Base-by-base conservation (phyloP, 2,329 filamentous ascomycete genomes). In the Penicillium palitans region DNA sequence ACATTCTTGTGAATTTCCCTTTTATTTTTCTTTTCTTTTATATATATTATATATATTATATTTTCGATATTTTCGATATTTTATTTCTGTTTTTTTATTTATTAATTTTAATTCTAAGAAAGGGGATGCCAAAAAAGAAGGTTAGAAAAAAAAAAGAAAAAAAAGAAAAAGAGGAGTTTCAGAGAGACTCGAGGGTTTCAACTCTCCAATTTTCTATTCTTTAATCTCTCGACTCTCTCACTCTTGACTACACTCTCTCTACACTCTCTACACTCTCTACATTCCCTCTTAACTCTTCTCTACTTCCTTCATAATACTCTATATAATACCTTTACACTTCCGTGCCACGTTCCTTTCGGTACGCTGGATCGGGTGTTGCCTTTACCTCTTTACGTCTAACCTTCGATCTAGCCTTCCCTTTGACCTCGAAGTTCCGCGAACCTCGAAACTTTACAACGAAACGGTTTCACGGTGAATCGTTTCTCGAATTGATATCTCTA, bases 151-250 rank as follows among this genome's bases (percentile, higher is more conserved):
- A 33, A 47, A 39, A 10, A 31, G 12, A 13, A 45, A 39, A 47
- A 39, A 13, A 13, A 31, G 5, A 13, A 45, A 39, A 47, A 33
- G 29, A 29, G 19, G 51, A 45, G 35, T 41, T 55, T 55, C 44
- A 49, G n/a, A 51, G 25, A 51, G 56, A 56, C 56, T 61, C 52
- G 59, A 56, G 39, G 39, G 33, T 50, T 55, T 50, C 46, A 39
- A 56, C 39, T 44, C 53, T 55, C 53, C 53, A 51, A 55, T 40
- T 50, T 57, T 52, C 40, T 47, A 52, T 56, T 47, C 27, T 56
- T 47, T 35, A 50, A 55, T 41, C 41, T 55, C 15, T 40, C n/a
- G 29, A 58, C 31, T 47, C 41, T 33, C 35, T 29, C 45, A 31
- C 53, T 46, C 41, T 47, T 25, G 17, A 48, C 31, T 50, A 44